phyloP scores from a whole-genome alignment of 495 filamentous ascomycete genomes.

The Rostrohypoxylon terebratum region DNA sequence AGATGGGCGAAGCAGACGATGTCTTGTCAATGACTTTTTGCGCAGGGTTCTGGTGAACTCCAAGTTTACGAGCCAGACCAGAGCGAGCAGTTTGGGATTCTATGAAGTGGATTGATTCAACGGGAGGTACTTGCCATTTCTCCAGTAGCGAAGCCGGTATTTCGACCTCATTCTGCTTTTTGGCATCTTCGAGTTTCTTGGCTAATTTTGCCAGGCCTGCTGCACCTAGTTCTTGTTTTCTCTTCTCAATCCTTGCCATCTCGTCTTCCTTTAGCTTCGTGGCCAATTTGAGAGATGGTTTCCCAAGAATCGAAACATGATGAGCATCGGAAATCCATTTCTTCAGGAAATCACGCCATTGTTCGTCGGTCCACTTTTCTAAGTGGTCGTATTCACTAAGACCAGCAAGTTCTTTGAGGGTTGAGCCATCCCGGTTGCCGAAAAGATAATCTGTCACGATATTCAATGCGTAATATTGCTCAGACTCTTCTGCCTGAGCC shows the following conservation, averaged over 20 bases:
- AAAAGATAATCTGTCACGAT: constrained; percentile 94
- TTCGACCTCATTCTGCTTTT: constrained; percentile 82
- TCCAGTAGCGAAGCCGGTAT: constrained; percentile 82
- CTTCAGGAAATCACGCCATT: constrained; percentile 85
- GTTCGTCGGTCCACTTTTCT: constrained; percentile 79
- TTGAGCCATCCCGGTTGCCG: constrained; percentile 85
- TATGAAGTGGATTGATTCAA: constrained; percentile 93
- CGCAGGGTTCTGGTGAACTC: constrained; percentile 71
- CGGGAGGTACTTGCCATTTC: constrained; percentile 81
- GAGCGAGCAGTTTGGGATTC: constrained; percentile 87
- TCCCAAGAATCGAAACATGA: constrained; percentile 89
- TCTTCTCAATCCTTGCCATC: constrained; percentile 65
- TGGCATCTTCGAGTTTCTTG: constrained; percentile 81
- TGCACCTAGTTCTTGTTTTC: constrained; percentile 62
- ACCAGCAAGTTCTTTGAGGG: constrained; percentile 73
- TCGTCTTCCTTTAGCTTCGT: constrained; percentile 80
- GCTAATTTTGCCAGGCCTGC: constrained; percentile 74
- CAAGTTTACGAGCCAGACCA: constrained; percentile 78
- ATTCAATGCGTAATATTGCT: constrained; percentile 78
- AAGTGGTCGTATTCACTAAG: constrained; percentile 81
- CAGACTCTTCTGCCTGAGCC: constrained; percentile 79
- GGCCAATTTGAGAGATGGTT: constrained; percentile 77
- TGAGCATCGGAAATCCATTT: constrained; percentile 88
- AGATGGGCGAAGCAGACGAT: constrained; percentile 72
- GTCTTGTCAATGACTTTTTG: constrained; percentile 83